These are phyloP conservation scores for Acanthamoeba lenticulata DNA, from an alignment of 208 protist species.

Conservation along the genomic window DNA sequence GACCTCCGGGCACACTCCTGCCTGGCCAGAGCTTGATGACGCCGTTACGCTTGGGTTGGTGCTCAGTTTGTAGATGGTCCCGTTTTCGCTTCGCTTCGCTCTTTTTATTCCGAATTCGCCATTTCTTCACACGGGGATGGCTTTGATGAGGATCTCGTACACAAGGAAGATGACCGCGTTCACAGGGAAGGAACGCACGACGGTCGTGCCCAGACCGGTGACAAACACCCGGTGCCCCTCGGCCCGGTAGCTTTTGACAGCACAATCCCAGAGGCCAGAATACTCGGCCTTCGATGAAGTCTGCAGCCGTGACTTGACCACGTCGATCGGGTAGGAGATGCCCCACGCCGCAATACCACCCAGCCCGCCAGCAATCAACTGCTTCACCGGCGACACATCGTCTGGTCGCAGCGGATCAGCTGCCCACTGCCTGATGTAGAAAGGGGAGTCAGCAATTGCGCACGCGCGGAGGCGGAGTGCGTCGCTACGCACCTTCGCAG, in stretches of 20 bases:
- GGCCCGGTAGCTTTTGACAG: constrained; percentile 2
- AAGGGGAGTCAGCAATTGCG: no score
- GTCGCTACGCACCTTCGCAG: not conserved
- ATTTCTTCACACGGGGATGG: not conserved
- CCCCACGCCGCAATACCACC: constrained; percentile 40
- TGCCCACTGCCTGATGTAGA: not conserved
- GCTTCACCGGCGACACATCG: not conserved
- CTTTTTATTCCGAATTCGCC: no score
- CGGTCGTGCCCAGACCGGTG: constrained; percentile 3
- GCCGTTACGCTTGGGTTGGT: no score
- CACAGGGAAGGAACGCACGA: constrained; percentile 38
- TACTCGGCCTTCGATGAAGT: not conserved
- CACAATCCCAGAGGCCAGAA: not conserved
- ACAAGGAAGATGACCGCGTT: constrained; percentile 64
- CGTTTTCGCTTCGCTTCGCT: no score
- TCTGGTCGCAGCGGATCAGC: constrained; percentile 24
- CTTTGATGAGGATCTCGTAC: constrained; percentile 36
- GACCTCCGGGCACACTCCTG: no score
- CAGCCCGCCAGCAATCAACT: constrained; percentile 30
- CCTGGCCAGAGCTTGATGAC: no score
- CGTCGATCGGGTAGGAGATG: constrained; percentile 28
- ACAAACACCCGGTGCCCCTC: constrained; percentile 18
- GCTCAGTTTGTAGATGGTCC: no score
- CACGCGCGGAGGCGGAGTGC: no score
- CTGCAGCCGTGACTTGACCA: constrained; percentile 58